Conservation (phyloP, 306 rosid species). For the Cajanus cajan region DNA sequence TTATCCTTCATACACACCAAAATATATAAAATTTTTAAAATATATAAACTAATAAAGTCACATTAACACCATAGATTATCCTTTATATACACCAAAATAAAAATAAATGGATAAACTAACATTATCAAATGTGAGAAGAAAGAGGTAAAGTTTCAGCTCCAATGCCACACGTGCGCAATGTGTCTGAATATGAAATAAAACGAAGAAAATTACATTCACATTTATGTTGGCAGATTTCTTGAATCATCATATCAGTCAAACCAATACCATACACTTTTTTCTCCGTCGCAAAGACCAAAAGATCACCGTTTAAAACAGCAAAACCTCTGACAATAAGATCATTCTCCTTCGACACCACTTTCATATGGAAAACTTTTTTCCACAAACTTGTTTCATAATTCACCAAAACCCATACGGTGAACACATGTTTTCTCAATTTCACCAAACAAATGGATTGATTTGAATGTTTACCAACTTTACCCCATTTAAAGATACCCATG, state of each 20-base stretch:
- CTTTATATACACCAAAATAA: too few species aligned
- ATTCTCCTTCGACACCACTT: background rate
- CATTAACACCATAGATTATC: too few species aligned
- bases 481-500: background rate
- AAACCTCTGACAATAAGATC: background rate
- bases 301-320: background rate
- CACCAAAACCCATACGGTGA: background rate
- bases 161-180: background rate
- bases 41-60: too few species aligned
- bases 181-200: too few species aligned
- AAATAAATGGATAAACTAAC: too few species aligned
- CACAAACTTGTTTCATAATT: background rate
- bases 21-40: too few species aligned
- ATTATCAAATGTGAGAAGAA: too few species aligned
- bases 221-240: background rate
- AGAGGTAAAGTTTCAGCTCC: too few species aligned
- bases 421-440: background rate
- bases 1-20: too few species aligned
- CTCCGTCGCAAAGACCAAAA: background rate
- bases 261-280: background rate
- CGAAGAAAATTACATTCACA: background rate
- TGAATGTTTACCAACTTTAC: background rate
- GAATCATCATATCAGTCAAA: background rate
- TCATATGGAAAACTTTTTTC: background rate
- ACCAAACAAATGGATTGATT: background rate